Evolutionary conservation across 2,329 filamentous ascomycete species (phyloP).

Genomic region (Verruconis gallopava): DNA sequence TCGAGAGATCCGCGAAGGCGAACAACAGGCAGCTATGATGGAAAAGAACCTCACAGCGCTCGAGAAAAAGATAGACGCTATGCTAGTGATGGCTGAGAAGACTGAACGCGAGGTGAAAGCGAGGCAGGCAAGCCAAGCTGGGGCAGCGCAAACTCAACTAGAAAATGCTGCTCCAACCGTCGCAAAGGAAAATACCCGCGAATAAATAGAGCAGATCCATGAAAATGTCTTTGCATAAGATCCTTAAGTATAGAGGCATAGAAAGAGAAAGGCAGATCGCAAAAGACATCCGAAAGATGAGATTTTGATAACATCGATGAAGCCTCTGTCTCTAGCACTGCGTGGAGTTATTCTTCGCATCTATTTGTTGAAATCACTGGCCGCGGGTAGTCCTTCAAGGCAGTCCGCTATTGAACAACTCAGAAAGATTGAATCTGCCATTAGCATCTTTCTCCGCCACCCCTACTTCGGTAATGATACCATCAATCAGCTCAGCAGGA

Average conservation of each 20-base stretch:
- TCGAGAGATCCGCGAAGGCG: constrained; percentile 40
- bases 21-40: constrained; percentile 41
- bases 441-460: constrained; percentile 64
- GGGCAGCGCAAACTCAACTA: no score
- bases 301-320: no score
- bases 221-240: no score
- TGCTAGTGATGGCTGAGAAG: constrained; percentile 36
- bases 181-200: not conserved
- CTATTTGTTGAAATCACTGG: no score
- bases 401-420: constrained; percentile 25
- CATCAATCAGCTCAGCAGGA: constrained; percentile 76
- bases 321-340: no score
- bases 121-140: not conserved
- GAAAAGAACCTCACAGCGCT: constrained; percentile 41
- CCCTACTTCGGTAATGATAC: constrained; percentile 84
- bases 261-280: no score
- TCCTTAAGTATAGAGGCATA: no score
- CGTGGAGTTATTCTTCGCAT: no score
- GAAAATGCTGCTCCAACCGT: not conserved
- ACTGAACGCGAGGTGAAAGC: constrained; percentile 20
- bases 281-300: no score
- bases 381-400: no score
- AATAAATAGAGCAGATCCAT: no score
- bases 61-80: constrained; percentile 42
- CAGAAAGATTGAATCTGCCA: constrained; percentile 52